Percentiles rank a stretch among this genome's conserved stretches.
Conservation (phyloP, 495 filamentous ascomycete genomes). For the Aspergillus kassunensis region DNA sequence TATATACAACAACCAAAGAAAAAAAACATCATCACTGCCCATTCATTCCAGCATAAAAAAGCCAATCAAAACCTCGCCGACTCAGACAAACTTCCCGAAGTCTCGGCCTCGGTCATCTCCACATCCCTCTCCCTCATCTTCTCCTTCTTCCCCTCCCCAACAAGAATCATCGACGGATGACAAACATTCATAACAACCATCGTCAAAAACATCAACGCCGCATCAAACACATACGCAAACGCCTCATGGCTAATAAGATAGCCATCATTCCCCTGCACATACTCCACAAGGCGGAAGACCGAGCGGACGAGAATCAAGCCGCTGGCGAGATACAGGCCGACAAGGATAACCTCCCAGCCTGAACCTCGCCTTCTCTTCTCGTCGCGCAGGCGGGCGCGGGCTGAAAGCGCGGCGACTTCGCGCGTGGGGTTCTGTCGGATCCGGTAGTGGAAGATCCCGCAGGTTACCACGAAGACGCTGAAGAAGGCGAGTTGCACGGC, state of each 20-base stretch:
- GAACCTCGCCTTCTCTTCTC: not conserved
- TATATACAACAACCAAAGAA: too few species aligned
- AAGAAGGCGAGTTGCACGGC: conserved; percentile 41
- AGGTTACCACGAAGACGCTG: conserved; percentile 38
- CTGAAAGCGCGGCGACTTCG: not conserved
- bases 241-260: conserved; percentile 8
- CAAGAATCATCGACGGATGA: conserved; percentile 10
- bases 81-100: not conserved
- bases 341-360: not conserved
- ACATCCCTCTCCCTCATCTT: not conserved
- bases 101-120: not conserved
- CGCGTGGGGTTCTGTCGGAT: conserved; percentile 26
- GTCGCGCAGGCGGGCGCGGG: not conserved
- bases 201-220: conserved; percentile 6
- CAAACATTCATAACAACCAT: conserved; percentile 17
- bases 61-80: too few species aligned
- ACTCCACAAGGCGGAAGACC: conserved; percentile 11
- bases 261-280: conserved; percentile 9
- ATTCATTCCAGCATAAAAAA: not conserved
- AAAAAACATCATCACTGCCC: too few species aligned
- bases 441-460: conserved; percentile 32
- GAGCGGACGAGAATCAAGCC: conserved; percentile 12
- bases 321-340: not conserved
- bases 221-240: conserved; percentile 13
- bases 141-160: not conserved